Evolutionary conservation across 345 rosid species (phyloP), one percentile per base, ranked within the genome.

Genomic region (Boechera retrofracta): DNA sequence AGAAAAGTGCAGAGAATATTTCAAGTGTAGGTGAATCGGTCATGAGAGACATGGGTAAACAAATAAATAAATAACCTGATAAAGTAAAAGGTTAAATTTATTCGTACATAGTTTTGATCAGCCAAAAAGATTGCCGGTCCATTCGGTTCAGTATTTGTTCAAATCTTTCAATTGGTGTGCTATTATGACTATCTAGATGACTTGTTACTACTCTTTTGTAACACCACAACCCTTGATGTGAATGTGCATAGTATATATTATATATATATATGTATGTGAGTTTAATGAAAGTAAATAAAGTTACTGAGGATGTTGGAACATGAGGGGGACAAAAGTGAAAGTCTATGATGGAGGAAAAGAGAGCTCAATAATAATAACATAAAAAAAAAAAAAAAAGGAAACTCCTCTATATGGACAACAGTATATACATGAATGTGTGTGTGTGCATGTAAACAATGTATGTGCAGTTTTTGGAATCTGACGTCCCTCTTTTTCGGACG

Each of bases 1-100:
- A 72, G 69, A 72, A 77, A 78, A 78, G 56, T 67, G 77, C 77
- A 78, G 77, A 58, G 73, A 72, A 78, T 72, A 72, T 72, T 78
- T 72, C 16, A 66, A 78, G 68, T 58, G 77, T 41, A 72, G 66
- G 81, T 72, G 55, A 78, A 49, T 47, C 32, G 45, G 63, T 65
- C 53, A 5, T 18, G 45, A 70, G 65, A 63, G 76, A 77, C 67
- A 55, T 58, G 73, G 77, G 76, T 71, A 71, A 70, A 77, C 69
- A 55, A 53, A 71, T 71, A 53, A 77, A 71, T 55, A 55, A 63
- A 45, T 54, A 70, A 54, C 70, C 70, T 76, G 70, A 70, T 63
- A 69, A 63, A 70, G 59, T 9, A 53, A 76, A 76, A 54, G 75
- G 70, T 21, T 69, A 33, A 13, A 9, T 10, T 32, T 33, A 38